Percentiles rank a stretch among this genome's conserved stretches.
These are phyloP conservation scores for Magnolia changhungtana DNA, from an alignment of 164 flowering plant genomes.

Conservation along the genomic window DNA sequence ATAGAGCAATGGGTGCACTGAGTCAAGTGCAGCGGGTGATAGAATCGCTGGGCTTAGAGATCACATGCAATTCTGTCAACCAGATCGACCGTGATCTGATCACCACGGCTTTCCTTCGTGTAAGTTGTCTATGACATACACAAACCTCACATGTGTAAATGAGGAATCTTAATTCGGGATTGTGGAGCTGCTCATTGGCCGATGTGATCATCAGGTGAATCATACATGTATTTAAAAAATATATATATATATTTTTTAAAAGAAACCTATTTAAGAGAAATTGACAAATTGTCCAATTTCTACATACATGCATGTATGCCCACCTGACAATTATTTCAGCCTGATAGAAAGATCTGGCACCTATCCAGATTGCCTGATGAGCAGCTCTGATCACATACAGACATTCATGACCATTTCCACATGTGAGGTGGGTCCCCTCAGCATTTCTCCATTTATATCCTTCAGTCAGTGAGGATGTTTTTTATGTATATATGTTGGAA, in stretches of 20 bases:
- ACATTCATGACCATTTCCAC: neutral
- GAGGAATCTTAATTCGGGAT: too few relatives aligned
- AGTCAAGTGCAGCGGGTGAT: constrained; percentile 8
- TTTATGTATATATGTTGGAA: neutral
- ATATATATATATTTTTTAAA: too few relatives aligned
- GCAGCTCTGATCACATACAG: neutral
- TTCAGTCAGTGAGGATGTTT: neutral
- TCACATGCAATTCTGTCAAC: neutral
- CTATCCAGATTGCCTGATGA: neutral
- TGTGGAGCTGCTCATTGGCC: too few relatives aligned
- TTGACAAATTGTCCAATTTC: too few relatives aligned
- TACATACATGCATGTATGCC: too few relatives aligned
- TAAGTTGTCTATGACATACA: neutral
- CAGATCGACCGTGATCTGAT: neutral
- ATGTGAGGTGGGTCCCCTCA: neutral
- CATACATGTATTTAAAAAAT: too few relatives aligned
- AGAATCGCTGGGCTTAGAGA: constrained; percentile 12
- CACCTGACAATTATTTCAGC: neutral
- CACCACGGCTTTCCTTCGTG: constrained; percentile 6
- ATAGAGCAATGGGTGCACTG: constrained; percentile 2
- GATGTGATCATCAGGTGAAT: too few relatives aligned
- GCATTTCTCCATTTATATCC: neutral
- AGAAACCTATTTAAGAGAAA: too few relatives aligned
- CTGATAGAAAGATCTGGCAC: neutral
- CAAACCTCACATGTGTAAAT: too few relatives aligned